Evolutionary conservation across 495 filamentous ascomycete species (phyloP).

Genomic region (Penicillium nucicola): DNA sequence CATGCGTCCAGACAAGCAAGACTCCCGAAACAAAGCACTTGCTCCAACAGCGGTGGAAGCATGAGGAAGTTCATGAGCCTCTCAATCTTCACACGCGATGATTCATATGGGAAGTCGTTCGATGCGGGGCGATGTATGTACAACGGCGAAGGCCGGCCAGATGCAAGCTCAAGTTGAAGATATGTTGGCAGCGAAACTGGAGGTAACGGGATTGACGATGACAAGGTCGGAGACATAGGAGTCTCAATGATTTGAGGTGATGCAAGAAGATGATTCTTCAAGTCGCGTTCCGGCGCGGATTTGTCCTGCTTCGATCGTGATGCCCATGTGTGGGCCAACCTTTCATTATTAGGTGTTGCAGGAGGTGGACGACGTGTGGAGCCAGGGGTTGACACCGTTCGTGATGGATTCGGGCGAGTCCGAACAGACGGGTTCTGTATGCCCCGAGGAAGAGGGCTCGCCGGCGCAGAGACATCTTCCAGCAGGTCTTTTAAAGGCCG

Average conservation of each 20-base stretch:
- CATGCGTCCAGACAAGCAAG: constrained; percentile 94
- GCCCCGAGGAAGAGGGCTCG: constrained; percentile 11
- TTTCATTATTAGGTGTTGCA: constrained; percentile 25
- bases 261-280: constrained; percentile 25
- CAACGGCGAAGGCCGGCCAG: constrained; percentile 74
- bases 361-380: constrained; percentile 22
- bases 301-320: constrained; percentile 36
- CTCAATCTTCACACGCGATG: constrained; percentile 92
- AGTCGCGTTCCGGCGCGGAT: constrained; percentile 39
- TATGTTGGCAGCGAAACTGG: constrained; percentile 86
- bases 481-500: constrained; percentile 23
- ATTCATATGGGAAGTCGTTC: constrained; percentile 86
- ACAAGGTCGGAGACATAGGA: constrained; percentile 62
- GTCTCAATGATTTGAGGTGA: constrained; percentile 32
- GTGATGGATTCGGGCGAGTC: constrained; percentile 31
- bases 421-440: constrained; percentile 11
- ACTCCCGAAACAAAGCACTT: constrained; percentile 79
- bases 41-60: constrained; percentile 79
- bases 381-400: constrained; percentile 37
- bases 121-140: constrained; percentile 77
- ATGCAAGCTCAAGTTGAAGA: constrained; percentile 82
- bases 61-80: constrained; percentile 86
- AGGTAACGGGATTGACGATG: constrained; percentile 70
- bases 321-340: constrained; percentile 37
- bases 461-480: constrained; percentile 24